Conservation (phyloP, 140 eudicot species). For the Flaveria floridana region DNA sequence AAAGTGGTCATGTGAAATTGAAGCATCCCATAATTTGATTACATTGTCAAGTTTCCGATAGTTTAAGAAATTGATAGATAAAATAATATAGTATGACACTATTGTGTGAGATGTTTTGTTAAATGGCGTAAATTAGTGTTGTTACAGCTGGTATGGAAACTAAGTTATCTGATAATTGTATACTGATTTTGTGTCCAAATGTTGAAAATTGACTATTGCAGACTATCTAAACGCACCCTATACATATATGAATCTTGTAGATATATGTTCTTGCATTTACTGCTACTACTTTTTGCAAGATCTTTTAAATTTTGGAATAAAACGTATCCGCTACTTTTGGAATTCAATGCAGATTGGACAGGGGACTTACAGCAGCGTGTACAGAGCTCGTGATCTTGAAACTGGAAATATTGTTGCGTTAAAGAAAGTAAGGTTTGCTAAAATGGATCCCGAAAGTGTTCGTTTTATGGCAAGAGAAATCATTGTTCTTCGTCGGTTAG, state of each 20-base stretch:
- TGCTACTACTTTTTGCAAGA: neutral
- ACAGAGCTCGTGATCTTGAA: slow-evolving; percentile 72
- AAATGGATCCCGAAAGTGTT: slow-evolving; percentile 82
- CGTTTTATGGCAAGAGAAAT: slow-evolving; percentile 88
- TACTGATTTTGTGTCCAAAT: neutral
- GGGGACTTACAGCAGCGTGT: slow-evolving; percentile 87
- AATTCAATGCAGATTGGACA: slow-evolving; percentile 64
- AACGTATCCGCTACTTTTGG: slow-evolving; percentile 14
- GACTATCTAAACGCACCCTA: neutral
- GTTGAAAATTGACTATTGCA: neutral
- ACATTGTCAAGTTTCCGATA: neutral
- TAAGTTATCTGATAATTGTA: neutral
- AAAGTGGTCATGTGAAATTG: neutral
- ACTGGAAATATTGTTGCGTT: slow-evolving; percentile 68
- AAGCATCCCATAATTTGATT: neutral
- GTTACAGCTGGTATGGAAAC: neutral
- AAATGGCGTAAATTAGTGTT: neutral
- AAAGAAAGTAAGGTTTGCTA: slow-evolving; percentile 63
- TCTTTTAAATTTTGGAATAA: slow-evolving; percentile 1
- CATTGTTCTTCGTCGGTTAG: slow-evolving; percentile 64
- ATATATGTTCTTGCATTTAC: neutral
- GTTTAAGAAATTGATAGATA: slow-evolving; percentile 7
- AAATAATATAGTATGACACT: neutral
- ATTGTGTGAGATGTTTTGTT: neutral
- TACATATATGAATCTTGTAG: slow-evolving; percentile 10